Conservation (phyloP, 257 asterid species). For the Solanum stenotomum region DNA sequence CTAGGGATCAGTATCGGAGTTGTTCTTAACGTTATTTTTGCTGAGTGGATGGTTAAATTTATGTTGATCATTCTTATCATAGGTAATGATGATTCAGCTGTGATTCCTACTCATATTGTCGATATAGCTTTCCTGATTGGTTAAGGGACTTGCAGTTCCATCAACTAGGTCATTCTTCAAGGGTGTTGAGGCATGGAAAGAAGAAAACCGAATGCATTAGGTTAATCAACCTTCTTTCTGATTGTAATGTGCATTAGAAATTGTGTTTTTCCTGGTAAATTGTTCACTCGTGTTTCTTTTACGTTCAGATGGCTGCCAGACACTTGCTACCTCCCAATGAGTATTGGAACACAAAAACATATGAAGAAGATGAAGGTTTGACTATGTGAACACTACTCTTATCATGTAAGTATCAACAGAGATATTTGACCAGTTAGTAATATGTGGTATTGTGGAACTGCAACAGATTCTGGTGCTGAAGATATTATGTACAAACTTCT, state of each 20-base stretch:
- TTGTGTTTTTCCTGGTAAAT: not conserved
- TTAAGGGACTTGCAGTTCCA: not conserved
- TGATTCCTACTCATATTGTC: not conserved
- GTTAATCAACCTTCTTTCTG: not conserved
- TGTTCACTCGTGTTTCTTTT: not conserved
- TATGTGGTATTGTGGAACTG: not conserved
- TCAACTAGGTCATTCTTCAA: constrained; percentile 46
- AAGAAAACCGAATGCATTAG: constrained; percentile 36
- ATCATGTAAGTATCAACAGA: not conserved
- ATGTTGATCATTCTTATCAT: constrained; percentile 45
- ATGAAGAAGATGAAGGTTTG: not conserved
- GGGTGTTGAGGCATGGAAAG: constrained; percentile 54
- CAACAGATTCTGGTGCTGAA: constrained; percentile 7
- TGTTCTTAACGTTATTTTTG: constrained; percentile 37
- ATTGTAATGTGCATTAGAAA: not conserved
- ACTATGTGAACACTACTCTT: not conserved
- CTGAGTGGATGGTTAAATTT: constrained; percentile 57
- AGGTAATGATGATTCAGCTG: constrained; percentile 19
- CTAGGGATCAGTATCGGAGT: constrained; percentile 60
- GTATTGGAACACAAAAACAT: not conserved
- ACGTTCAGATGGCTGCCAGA: constrained; percentile 34
- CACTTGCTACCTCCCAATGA: constrained; percentile 24
- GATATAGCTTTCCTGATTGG: not conserved
- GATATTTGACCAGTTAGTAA: not conserved
- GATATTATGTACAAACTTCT: constrained; percentile 33